Base-by-base conservation (phyloP, 768 basidiomycete genomes). In the Suillus lakei region DNA sequence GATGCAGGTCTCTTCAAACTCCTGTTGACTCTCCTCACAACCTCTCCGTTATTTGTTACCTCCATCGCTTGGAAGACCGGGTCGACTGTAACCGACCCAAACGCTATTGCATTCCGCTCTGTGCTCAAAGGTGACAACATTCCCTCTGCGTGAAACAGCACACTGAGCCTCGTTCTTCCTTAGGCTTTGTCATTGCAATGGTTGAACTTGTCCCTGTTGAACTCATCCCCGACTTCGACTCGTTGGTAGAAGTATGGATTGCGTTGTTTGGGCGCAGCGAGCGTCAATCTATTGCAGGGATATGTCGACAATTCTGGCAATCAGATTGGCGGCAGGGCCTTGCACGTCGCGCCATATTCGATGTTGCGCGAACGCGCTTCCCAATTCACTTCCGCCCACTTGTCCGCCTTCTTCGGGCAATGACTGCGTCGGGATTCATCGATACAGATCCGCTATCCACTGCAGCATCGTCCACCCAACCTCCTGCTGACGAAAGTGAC, bases 301-400 rank as follows among this genome's bases (percentile, higher is more conserved):
- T 97, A 65, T 91, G 90, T 68, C 80, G 84, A 6, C 93, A 96
- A 69, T 96, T 88, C 75, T 98, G 96, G 95, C 83, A 88, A 61
- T 82, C 80, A 2, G 94, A 96, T 71, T 92, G 88, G 87, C 79
- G 86, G 44, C 81, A 84, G 43, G 87, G 87, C 55, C 82, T 84
- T 4, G 79, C 88, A 23, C 91, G 95, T 36, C 86, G 91, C 32
- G 91, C 92, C 41, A 85, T 96, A 59, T 85, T 98, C 62, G 94
- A 96, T 66, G 88, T 94, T 28, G 87, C 91, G 8, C 85, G 91
- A 4, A 86, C 91, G 10, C 86, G 93, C 3, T 98, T 95, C 77
- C 96, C 96, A 3, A 84, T 93, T 36, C 89, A 94, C 62, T 83
- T 91, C 67, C 81, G 83, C 30, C 87, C 89, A 0, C 84, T 96